A percentile compares a stretch with the other conserved stretches of the same genome.
These are phyloP conservation scores for Actinidia arguta DNA, from an alignment of 179 eudicot species.

Conservation along the genomic window DNA sequence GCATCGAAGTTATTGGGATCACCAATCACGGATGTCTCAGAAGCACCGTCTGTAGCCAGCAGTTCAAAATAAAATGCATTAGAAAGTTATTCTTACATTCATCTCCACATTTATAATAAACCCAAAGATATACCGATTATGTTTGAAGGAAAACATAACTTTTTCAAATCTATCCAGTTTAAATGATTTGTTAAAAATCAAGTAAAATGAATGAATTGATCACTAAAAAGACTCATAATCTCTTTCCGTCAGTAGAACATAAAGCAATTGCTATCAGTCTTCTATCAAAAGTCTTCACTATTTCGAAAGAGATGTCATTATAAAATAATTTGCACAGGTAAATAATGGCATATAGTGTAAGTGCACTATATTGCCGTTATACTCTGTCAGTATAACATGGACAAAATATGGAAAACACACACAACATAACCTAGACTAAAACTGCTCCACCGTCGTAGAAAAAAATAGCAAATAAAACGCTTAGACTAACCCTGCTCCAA, in stretches of 20 bases:
- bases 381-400: too few relatives aligned
- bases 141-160: background rate
- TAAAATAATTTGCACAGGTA: too few relatives aligned
- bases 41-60: slow-evolving; percentile 73
- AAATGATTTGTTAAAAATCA: too few relatives aligned
- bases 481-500: slow-evolving; percentile 81
- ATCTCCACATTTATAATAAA: background rate
- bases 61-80: slow-evolving; percentile 6
- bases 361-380: too few relatives aligned
- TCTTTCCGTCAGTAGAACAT: too few relatives aligned
- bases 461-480: background rate
- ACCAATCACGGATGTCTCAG: slow-evolving; percentile 82
- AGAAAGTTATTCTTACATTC: background rate
- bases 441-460: slow-evolving; percentile 4
- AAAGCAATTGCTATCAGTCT: too few relatives aligned
- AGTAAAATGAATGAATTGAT: too few relatives aligned
- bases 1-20: slow-evolving; percentile 74
- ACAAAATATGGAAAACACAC: too few relatives aligned
- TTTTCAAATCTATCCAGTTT: background rate
- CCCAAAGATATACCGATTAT: background rate
- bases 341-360: too few relatives aligned
- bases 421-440: background rate
- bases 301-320: too few relatives aligned
- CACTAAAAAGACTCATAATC: too few relatives aligned
- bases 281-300: too few relatives aligned